A percentile compares a stretch with the other conserved stretches of the same genome.
These are phyloP conservation scores for Lachancea nothofagi DNA, from an alignment of 805 yeast genomes.

Conservation along the genomic window DNA sequence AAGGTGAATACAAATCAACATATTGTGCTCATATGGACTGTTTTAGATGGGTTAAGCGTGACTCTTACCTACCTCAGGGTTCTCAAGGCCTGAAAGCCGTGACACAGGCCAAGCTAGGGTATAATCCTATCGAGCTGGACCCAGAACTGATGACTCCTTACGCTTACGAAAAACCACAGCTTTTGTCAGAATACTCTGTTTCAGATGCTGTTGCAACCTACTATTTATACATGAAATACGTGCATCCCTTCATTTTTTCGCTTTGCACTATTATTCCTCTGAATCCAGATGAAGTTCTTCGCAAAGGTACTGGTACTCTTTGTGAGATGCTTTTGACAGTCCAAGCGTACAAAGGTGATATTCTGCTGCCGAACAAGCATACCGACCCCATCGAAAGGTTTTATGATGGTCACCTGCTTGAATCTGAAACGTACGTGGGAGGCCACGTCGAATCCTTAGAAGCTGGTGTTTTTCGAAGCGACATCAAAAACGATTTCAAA, in stretches of 20 bases:
- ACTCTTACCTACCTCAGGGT: slow-evolving; percentile 95
- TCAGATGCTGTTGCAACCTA: slow-evolving; percentile 99
- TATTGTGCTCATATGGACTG: slow-evolving; percentile 97
- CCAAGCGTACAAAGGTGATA: slow-evolving; percentile 76
- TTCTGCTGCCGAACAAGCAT: slow-evolving; percentile 88
- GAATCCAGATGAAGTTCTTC: slow-evolving; percentile 90
- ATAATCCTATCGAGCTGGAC: slow-evolving; percentile 92
- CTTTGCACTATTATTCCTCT: slow-evolving; percentile 92
- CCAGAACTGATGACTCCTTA: slow-evolving; percentile 98
- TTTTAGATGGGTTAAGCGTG: slow-evolving; percentile 96
- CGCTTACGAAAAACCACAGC: slow-evolving; percentile 90
- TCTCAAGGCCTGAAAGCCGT: slow-evolving; percentile 98
- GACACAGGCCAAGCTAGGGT: slow-evolving; percentile 90
- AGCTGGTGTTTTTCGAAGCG: slow-evolving; percentile 96
- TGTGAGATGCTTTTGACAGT: slow-evolving; percentile 98
- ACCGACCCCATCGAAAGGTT: slow-evolving; percentile 91
- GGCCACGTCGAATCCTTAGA: slow-evolving; percentile 98
- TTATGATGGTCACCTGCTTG: slow-evolving; percentile 88
- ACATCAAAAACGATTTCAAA: slow-evolving; percentile 65
- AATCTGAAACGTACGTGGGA: slow-evolving; percentile 96
- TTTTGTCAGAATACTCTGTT: slow-evolving; percentile 91
- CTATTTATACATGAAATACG: slow-evolving; percentile 91
- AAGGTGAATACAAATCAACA: slow-evolving; percentile 87
- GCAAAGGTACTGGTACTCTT: slow-evolving; percentile 97
- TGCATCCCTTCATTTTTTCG: slow-evolving; percentile 94